A percentile compares a stretch with the other conserved stretches of the same genome.
phyloP scores from a whole-genome alignment of 2,329 filamentous ascomycete species.

The Pestalotiopsis sp. region DNA sequence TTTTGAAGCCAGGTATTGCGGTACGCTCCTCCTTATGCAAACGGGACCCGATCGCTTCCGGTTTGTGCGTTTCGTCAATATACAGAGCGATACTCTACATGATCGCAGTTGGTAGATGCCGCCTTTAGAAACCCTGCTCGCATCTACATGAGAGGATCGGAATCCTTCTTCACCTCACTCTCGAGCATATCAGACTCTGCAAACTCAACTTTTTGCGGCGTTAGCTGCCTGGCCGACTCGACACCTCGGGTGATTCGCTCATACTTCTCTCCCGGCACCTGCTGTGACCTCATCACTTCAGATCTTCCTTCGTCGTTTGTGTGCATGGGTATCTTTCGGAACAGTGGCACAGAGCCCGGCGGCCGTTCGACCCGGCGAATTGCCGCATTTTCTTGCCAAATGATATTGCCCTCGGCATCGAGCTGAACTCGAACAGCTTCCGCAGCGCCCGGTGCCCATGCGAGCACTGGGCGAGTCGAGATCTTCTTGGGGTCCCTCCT shows the following conservation, averaged over 20 bases:
- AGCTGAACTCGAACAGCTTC: neutral
- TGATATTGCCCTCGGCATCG: neutral
- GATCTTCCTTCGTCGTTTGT: neutral
- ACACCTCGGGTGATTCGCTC: neutral
- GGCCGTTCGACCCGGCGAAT: neutral
- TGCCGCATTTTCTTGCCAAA: neutral
- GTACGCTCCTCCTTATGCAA: neutral
- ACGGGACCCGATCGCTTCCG: neutral
- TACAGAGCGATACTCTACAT: neutral
- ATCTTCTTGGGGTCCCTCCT: neutral
- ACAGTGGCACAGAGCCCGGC: neutral
- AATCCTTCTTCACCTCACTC: neutral
- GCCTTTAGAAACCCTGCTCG: neutral
- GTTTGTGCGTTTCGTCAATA: neutral
- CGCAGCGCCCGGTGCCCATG: slow-evolving; percentile 5
- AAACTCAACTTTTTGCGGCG: neutral
- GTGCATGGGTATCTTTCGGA: neutral
- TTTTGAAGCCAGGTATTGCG: neutral
- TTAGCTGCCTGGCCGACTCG: neutral
- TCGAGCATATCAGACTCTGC: neutral
- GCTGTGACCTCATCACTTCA: neutral
- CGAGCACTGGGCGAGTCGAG: neutral
- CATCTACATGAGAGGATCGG: neutral
- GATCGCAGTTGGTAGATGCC: neutral
- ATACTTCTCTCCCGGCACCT: neutral